Evolutionary conservation across 1,139 yeast genomes (phyloP).

Genomic region (Sugiyamaella paludigena): DNA sequence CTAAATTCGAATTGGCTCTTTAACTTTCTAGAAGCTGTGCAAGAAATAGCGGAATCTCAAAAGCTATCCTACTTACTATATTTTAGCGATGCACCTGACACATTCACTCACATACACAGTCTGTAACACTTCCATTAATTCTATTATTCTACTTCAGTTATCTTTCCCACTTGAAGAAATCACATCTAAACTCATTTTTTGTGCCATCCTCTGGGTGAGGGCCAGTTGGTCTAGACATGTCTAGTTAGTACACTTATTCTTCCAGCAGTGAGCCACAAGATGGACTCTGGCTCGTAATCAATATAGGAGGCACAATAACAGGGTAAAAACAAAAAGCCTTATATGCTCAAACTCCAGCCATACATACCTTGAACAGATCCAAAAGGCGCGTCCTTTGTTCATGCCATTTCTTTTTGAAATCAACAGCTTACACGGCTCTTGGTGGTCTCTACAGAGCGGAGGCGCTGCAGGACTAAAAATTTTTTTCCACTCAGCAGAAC

Average conservation of each 20-base stretch:
- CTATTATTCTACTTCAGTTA: not conserved
- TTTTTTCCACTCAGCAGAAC: constrained; percentile 28
- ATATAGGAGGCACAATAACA: not conserved
- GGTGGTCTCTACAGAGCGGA: constrained; percentile 35
- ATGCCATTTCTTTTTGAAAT: constrained; percentile 37
- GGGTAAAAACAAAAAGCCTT: too few species aligned
- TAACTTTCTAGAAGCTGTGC: too few species aligned
- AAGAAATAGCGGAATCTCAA: too few species aligned
- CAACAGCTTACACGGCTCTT: constrained; percentile 37
- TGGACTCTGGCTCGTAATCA: too few species aligned
- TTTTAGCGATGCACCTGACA: not conserved
- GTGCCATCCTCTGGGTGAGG: constrained; percentile 1
- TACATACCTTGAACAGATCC: constrained; percentile 39
- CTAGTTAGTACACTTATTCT: not conserved
- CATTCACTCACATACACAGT: not conserved
- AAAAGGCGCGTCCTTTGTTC: constrained; percentile 41
- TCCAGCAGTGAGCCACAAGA: not conserved
- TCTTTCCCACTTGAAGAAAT: constrained; percentile 38
- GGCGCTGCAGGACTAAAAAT: constrained; percentile 33
- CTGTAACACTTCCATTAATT: too few species aligned
- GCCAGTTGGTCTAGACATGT: constrained; percentile 1
- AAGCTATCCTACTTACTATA: not conserved
- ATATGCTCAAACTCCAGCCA: not conserved
- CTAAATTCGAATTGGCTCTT: too few species aligned
- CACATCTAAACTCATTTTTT: constrained; percentile 35